Evolutionary conservation across 2,329 filamentous ascomycete species (phyloP), one percentile per base, ranked within the genome.

Genomic region (Alternaria arborescens): DNA sequence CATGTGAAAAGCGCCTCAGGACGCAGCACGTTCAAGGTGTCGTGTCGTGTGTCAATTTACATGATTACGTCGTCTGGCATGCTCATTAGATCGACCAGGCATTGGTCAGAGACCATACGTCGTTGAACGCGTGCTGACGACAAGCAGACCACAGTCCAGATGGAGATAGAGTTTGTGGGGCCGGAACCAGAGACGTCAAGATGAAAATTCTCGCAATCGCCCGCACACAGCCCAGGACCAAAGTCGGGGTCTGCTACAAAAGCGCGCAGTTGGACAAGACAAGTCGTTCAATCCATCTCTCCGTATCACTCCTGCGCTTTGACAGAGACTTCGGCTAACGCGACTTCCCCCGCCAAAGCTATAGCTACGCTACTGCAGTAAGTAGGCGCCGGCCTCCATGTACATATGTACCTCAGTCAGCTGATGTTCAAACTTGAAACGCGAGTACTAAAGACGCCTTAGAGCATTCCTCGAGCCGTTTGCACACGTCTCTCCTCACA

Each of bases 21-120:
- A 47, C 55, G 61, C 61, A 62, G 53, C 55, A 57, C 58, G 66
- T 65, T 67, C 46, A 58, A 64, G 56, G 58, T 61, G 62, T 66
- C 61, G 56, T 54, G 59, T 56, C 44, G 40, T 40, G 26, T 58
- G 48, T 43, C 55, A 43, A 40, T 54, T 30, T 51, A 32, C 47
- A 26, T 55, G 42, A 56, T 43, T 50, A 34, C 34, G 44, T 54
- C 53, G 32, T 41, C 52, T 36, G 20, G 34, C 43, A 11, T 16
- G 41, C 6, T 34, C 36, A 30, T 54, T 58, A 32, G 55, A 51
- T 46, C 43, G 26, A 52, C 16, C 32, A 3, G 46, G 10, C 14
- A n/a, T 50, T 36, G 32, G 44, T 41, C 38, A 44, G 47, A 50
- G 53, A 51, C 42, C 22, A 42, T 51, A 16, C 32, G 47, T 55